phyloP scores from a whole-genome alignment of 768 basidiomycete genomes.

The Collybia sp. region DNA sequence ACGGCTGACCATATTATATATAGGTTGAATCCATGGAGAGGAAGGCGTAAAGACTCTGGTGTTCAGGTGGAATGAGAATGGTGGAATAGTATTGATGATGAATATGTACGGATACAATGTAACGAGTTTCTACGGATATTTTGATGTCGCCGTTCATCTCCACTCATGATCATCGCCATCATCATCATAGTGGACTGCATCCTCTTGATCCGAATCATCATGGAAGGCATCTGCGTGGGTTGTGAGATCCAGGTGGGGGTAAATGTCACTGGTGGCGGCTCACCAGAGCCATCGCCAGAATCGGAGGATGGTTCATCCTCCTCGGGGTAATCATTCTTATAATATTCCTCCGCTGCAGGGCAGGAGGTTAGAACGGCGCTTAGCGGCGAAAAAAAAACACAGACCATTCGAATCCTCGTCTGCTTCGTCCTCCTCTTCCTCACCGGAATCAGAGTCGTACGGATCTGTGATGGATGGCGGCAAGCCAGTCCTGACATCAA shows the following conservation, averaged over 20 bases:
- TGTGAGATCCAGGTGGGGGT: conserved; percentile 2
- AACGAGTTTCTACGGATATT: neutral
- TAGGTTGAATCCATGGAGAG: no score
- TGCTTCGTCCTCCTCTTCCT: conserved; percentile 67
- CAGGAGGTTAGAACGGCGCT: conserved; percentile 1
- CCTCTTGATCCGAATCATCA: conserved; percentile 47
- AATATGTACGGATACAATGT: neutral
- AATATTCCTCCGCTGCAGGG: conserved; percentile 69
- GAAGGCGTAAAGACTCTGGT: no score
- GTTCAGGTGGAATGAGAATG: no score
- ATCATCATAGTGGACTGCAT: conserved; percentile 24
- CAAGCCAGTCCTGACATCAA: conserved; percentile 49
- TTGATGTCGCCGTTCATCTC: conserved; percentile 1
- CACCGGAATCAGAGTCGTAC: conserved; percentile 59
- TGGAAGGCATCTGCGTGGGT: conserved; percentile 47
- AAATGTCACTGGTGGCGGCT: conserved; percentile 5
- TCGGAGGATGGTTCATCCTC: conserved; percentile 45
- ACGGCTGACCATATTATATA: no score
- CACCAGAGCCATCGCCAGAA: conserved; percentile 35
- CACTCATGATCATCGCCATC: conserved; percentile 19
- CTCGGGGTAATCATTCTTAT: conserved; percentile 83
- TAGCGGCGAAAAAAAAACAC: conserved; percentile 4
- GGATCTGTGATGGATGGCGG: conserved; percentile 51
- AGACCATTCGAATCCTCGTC: conserved; percentile 85
- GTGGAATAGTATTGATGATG: no score